Evolutionary conservation across 176 grass and related monocot species (phyloP), one percentile per base, ranked within the genome.

Genomic region (Avena insularis): DNA sequence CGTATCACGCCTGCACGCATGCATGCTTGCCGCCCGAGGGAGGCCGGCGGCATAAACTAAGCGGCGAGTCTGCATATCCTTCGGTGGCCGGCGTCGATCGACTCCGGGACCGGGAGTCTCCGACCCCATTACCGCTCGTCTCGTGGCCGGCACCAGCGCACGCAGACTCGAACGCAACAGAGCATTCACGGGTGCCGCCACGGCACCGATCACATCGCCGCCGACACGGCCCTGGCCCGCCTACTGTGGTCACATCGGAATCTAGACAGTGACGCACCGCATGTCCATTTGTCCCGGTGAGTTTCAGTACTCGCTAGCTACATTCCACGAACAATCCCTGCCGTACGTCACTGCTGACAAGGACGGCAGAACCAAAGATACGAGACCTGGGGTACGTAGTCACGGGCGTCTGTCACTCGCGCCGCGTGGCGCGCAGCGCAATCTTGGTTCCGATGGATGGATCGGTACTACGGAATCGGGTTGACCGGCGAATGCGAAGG

Each of bases 241-340:
- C 1, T 20, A 0, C 36, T 38, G 4, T 48, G 71, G 71, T 86
- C 77, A 47, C 31, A 62, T 62, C 35, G 57, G 12, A 25, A 46
- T 68, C 29, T 25, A 0, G 36, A 88, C 78, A 23, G 35, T 6
- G 85, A 58, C 86, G 48, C 86, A 2, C 35, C 36, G 79, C 70
- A 55, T 6, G 69, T 23, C n/a, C 71, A 13, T 0, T 11, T 25
- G 58, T 25, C 59, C 59, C 11, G 3, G 12, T 15, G 2, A 38
- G 36, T 38, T 33, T 33, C 62, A 15, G 36, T 38, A 36, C 3
- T 4, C 0, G 0, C 10, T 27, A 21, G 69, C 36, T 59, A 79
- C 0, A 61, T 9, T 12, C 2, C 38, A 51, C 6, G 21, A 15
- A 29, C n/a, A 14, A 49, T 74, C 71, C 11, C 45, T 47, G 71